Conservation (phyloP, 2,329 filamentous ascomycete species). For the Beauveria rudraprayagi region DNA sequence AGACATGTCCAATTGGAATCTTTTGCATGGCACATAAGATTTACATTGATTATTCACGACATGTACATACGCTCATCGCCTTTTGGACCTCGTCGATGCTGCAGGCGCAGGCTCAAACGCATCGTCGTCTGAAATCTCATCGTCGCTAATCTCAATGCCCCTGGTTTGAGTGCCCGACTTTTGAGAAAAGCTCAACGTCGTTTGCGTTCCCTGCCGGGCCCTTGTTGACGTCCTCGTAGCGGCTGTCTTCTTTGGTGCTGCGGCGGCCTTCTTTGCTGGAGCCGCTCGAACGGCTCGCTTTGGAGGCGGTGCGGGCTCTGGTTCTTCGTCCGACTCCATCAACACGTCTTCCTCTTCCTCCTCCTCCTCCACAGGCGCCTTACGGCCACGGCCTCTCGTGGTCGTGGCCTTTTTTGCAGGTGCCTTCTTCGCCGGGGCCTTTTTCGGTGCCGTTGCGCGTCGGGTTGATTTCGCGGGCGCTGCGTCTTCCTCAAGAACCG, state of each 20-base stretch:
- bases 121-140: constrained; percentile 57
- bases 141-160: constrained; percentile 54
- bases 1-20: not conserved
- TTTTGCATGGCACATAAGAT: not conserved
- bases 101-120: constrained; percentile 47
- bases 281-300: constrained; percentile 12
- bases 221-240: constrained; percentile 19
- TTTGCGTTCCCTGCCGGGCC: constrained; percentile 42
- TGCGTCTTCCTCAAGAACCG: constrained; percentile 38
- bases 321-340: constrained; percentile 45
- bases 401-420: constrained; percentile 26
- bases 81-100: constrained; percentile 24
- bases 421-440: constrained; percentile 37
- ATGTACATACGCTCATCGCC: constrained; percentile 17
- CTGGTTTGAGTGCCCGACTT: constrained; percentile 35
- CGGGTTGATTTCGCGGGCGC: constrained; percentile 26
- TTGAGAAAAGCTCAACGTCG: constrained; percentile 43
- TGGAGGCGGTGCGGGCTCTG: constrained; percentile 24
- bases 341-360: constrained; percentile 36
- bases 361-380: constrained; percentile 20
- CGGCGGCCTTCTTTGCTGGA: constrained; percentile 10
- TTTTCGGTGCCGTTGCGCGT: constrained; percentile 34
- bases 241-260: constrained; percentile 11
- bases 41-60: not conserved
- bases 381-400: constrained; percentile 28